These are phyloP conservation scores for Yamadazyma dendronema DNA, from an alignment of 1,139 yeast species.

Conservation along the genomic window DNA sequence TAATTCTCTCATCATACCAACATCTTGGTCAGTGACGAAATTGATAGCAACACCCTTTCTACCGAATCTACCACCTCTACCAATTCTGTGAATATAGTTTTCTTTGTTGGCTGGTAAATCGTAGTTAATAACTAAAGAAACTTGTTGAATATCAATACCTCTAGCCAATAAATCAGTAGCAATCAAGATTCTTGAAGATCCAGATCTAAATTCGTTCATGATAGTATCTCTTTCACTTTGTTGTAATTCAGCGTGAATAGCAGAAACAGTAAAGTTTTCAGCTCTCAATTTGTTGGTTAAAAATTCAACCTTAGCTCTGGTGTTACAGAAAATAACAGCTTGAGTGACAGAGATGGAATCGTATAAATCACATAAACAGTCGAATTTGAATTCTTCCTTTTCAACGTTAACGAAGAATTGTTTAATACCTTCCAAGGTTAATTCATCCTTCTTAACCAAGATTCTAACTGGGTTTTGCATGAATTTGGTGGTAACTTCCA, in stretches of 20 bases:
- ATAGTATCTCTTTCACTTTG: slow-evolving; percentile 97
- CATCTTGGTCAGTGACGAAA: slow-evolving; percentile 90
- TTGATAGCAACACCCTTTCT: slow-evolving; percentile 99
- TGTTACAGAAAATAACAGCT: slow-evolving; percentile 99
- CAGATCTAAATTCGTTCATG: slow-evolving; percentile 98
- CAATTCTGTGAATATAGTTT: slow-evolving; percentile 98
- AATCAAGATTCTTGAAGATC: slow-evolving; percentile 95
- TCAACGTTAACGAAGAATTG: slow-evolving; percentile 95
- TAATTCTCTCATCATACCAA: slow-evolving; percentile 92
- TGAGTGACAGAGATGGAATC: slow-evolving; percentile 98
- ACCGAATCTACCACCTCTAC: slow-evolving; percentile 99
- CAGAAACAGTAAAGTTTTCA: slow-evolving; percentile 90
- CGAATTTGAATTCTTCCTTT: slow-evolving; percentile 89
- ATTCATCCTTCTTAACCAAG: slow-evolving; percentile 96
- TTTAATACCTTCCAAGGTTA: slow-evolving; percentile 97
- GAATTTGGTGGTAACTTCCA: slow-evolving; percentile 94
- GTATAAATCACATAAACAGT: slow-evolving; percentile 94
- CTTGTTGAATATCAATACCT: slow-evolving; percentile 99
- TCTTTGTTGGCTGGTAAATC: slow-evolving; percentile 97
- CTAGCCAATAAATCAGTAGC: slow-evolving; percentile 98
- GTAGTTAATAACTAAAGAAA: slow-evolving; percentile 94
- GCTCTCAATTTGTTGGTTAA: slow-evolving; percentile 84
- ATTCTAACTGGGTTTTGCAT: slow-evolving; percentile 97
- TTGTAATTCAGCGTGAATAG: slow-evolving; percentile 97
- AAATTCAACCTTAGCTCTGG: slow-evolving; percentile 95